Evolutionary conservation across 2,329 filamentous ascomycete genomes (phyloP).

Genomic region (Endocalyx cinctus): DNA sequence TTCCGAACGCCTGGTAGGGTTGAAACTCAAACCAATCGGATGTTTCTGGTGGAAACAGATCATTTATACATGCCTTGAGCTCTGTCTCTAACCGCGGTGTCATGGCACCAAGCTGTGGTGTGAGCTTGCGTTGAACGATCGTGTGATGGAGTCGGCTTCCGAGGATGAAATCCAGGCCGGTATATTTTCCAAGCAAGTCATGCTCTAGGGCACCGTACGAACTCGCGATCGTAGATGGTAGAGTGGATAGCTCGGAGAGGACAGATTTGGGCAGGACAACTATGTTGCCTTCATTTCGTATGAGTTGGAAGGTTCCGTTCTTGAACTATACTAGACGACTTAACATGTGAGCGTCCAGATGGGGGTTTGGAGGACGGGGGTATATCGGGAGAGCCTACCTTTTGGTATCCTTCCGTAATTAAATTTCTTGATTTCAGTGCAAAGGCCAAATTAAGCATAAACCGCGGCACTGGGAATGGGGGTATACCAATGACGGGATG

Average conservation of each 20-base stretch:
- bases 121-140: slow-evolving; percentile 12
- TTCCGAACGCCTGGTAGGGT: slow-evolving; percentile 2
- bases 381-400: no score
- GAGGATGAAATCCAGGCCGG: slow-evolving; percentile 7
- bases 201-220: slow-evolving; percentile 5
- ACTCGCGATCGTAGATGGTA: slow-evolving; percentile 8
- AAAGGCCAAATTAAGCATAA: no score
- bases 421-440: no score
- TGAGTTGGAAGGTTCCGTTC: slow-evolving; percentile 4
- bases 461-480: no score
- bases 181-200: slow-evolving; percentile 10
- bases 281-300: slow-evolving; percentile 5
- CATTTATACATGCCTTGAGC: background rate
- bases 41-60: slow-evolving; percentile 2
- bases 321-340: no score
- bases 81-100: slow-evolving; percentile 6
- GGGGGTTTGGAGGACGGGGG: no score
- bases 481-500: no score
- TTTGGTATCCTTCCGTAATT: no score
- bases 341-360: no score
- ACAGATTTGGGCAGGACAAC: slow-evolving; percentile 5
- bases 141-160: slow-evolving; percentile 10
- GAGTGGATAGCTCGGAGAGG: slow-evolving; percentile 6
- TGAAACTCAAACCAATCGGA: slow-evolving; percentile 5
- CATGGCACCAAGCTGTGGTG: slow-evolving; percentile 5